These are phyloP conservation scores for Boechera retrofracta DNA, from an alignment of 345 rosid genomes.

Conservation along the genomic window DNA sequence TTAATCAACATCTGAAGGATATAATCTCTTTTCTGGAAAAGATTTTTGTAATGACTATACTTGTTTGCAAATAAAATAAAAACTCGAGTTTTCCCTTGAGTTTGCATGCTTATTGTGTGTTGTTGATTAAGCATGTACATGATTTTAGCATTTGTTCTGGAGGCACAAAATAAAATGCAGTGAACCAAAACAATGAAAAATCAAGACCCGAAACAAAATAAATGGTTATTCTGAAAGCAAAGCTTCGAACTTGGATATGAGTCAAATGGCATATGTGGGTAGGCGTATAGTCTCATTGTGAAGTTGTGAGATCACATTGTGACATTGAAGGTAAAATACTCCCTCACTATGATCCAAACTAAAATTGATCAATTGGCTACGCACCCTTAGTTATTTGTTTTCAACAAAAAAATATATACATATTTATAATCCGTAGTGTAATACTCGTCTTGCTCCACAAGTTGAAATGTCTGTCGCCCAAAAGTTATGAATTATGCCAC, in stretches of 20 bases:
- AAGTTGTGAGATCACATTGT: too few relatives aligned
- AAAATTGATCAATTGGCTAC: too few relatives aligned
- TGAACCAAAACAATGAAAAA: neutral
- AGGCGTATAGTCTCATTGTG: neutral
- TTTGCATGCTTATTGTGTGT: constrained; percentile 4
- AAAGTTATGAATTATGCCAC: too few relatives aligned
- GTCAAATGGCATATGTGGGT: neutral
- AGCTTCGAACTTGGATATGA: neutral
- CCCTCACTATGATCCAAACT: too few relatives aligned
- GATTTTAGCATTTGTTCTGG: neutral
- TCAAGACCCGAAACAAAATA: neutral
- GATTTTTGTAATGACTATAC: constrained; percentile 29
- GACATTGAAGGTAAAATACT: too few relatives aligned
- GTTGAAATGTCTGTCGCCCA: too few relatives aligned
- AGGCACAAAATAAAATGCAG: neutral
- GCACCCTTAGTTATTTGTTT: too few relatives aligned
- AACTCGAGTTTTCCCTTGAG: neutral
- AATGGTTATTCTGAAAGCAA: neutral
- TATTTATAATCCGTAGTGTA: too few relatives aligned
- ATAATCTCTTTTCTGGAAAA: constrained; percentile 7
- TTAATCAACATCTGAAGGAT: constrained; percentile 30
- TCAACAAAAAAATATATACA: too few relatives aligned
- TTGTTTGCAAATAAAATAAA: constrained; percentile 24
- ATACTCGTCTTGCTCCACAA: too few relatives aligned
- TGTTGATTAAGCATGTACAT: neutral